Evolutionary conservation across 2,329 filamentous ascomycete species (phyloP), one percentile per base, ranked within the genome.

Genomic region (Bipolaris cookei): DNA sequence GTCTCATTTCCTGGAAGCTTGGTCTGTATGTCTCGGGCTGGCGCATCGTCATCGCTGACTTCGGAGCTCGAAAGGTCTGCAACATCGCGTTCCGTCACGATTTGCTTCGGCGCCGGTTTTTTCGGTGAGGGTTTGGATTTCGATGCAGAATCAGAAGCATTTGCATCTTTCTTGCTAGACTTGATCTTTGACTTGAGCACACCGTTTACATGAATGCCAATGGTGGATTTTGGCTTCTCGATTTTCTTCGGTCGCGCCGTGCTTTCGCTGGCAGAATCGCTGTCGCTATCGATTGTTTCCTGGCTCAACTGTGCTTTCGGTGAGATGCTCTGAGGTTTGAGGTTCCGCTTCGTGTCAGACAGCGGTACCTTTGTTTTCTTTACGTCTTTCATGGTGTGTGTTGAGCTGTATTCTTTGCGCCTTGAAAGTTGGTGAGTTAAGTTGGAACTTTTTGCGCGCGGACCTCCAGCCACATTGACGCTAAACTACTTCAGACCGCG

Each of bases 281-380:
- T 72, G 56, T 72, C 72, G 51, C 68, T 70, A 16, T 61, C 63
- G 11, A 78, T 57, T 16, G 72, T 66, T 65, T 79, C 76, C 51
- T 71, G 64, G 63, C 76, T 78, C 64, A 76, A 62, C 48, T 58
- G 54, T 37, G 62, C 35, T 63, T 70, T 73, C 42, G 67, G 57
- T 41, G 63, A 57, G 13, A 58, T 57, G 18, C 38, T 38, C 32
- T 62, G 62, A 3, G 59, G 35, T 56, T 73, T 71, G 6, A 58
- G 55, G 41, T 74, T 74, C 7, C 66, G 49, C 39, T 66, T 72
- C 21, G 66, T 61, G 47, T 65, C 67, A 16, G 75, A 74, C 11
- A 77, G 48, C 14, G 75, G 71, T 25, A 78, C 69, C 18, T 62
- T 64, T 8, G 74, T 75, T 62, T 66, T 69, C 54, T 73, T 76